phyloP scores from a whole-genome alignment of 2,329 filamentous ascomycete genomes.

The Cladophialophora bantiana region DNA sequence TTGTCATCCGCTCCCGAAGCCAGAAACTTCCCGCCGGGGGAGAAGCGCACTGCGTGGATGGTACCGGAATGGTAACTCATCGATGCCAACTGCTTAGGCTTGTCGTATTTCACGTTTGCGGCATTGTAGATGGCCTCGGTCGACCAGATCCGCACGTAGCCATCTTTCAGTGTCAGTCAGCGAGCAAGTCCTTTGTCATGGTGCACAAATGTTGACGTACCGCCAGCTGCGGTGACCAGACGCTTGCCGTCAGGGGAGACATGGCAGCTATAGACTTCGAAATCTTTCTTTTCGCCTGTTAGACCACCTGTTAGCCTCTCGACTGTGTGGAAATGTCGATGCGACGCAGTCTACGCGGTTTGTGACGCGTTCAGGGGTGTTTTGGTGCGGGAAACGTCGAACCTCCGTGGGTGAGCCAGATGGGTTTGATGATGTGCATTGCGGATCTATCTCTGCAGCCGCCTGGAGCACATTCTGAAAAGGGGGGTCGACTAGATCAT shows the following conservation, averaged over 20 bases:
- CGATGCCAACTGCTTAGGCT: conserved; percentile 91
- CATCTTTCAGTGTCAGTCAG: conserved; percentile 65
- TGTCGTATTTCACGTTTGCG: conserved; percentile 72
- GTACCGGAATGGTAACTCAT: conserved; percentile 99
- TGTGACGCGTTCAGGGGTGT: conserved; percentile 31
- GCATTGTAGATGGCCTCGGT: conserved; percentile 90
- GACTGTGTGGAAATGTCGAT: neutral
- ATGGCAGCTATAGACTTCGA: conserved; percentile 98
- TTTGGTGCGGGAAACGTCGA: conserved; percentile 43
- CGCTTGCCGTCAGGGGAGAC: conserved; percentile 92
- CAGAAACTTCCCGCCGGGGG: conserved; percentile 90
- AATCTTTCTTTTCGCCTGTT: conserved; percentile 92
- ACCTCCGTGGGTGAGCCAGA: conserved; percentile 95
- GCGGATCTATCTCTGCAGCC: conserved; percentile 30
- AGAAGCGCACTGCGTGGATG: conserved; percentile 96
- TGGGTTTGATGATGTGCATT: conserved; percentile 91
- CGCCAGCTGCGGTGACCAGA: conserved; percentile 91
- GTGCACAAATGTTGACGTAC: conserved; percentile 56
- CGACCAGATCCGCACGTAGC: conserved; percentile 97
- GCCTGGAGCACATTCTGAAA: conserved; percentile 26
- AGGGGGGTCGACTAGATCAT: neutral
- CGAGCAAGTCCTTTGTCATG: neutral
- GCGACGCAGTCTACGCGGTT: conserved; percentile 34
- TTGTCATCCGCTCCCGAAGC: conserved; percentile 98
- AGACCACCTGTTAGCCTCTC: conserved; percentile 29